Conservation (phyloP, 495 filamentous ascomycete genomes). For the Viridothelium virens region DNA sequence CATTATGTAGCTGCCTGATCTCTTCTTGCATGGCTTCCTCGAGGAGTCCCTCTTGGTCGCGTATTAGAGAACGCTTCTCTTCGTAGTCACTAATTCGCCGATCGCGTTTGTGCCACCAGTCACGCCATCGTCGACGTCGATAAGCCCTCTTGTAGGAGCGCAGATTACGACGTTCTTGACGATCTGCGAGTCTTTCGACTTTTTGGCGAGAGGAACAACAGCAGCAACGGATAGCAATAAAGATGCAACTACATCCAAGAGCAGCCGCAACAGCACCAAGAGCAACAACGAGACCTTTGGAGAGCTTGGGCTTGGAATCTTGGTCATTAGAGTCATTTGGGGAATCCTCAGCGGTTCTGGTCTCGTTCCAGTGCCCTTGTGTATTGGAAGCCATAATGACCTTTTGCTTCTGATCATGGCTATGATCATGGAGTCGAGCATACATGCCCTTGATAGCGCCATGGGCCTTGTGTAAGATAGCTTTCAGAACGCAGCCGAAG, state of each 20-base stretch:
- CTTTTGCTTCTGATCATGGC: background rate
- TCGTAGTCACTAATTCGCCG: slow-evolving; percentile 34
- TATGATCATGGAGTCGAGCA: slow-evolving; percentile 1
- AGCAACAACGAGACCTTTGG: slow-evolving; percentile 21
- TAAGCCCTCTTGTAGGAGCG: slow-evolving; percentile 31
- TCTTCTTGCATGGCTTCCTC: slow-evolving; percentile 40
- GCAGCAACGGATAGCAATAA: slow-evolving; percentile 20
- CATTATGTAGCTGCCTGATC: slow-evolving; percentile 32
- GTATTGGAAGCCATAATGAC: background rate
- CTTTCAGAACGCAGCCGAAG: slow-evolving; percentile 29
- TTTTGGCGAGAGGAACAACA: slow-evolving; percentile 28
- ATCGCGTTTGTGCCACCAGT: slow-evolving; percentile 26
- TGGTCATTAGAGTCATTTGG: background rate
- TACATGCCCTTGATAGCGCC: slow-evolving; percentile 23
- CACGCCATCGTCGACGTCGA: slow-evolving; percentile 27
- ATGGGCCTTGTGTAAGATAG: slow-evolving; percentile 25
- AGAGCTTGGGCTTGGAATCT: background rate
- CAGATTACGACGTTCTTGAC: slow-evolving; percentile 33
- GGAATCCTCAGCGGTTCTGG: background rate
- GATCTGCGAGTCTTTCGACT: slow-evolving; percentile 31
- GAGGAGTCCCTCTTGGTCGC: slow-evolving; percentile 34
- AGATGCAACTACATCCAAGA: slow-evolving; percentile 22
- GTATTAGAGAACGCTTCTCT: slow-evolving; percentile 37
- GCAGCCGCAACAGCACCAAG: slow-evolving; percentile 22
- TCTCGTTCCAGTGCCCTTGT: background rate